Conservation (phyloP, 2,329 filamentous ascomycete species). For the Verticillium dahliae region DNA sequence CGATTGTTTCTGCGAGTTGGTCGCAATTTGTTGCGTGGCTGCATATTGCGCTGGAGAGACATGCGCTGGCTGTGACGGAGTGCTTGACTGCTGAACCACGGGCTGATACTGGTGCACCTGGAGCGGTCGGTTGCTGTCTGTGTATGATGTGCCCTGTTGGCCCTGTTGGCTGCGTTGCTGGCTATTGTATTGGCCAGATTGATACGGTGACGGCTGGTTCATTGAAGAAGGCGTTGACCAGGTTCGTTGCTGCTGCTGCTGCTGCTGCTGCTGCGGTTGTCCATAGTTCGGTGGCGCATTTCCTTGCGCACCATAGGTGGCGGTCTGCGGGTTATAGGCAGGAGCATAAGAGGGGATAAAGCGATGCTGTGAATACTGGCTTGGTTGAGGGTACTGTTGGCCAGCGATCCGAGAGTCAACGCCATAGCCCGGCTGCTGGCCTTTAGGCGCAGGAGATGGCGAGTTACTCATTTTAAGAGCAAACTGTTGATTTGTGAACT, state of each 20-base stretch:
- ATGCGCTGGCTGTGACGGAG: not conserved
- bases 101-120: not conserved
- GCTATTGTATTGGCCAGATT: not conserved
- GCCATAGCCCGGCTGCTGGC: slow-evolving; percentile 19
- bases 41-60: not conserved
- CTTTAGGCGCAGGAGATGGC: slow-evolving; percentile 18
- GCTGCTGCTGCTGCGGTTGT: slow-evolving; percentile 3
- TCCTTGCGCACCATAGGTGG: slow-evolving; percentile 1
- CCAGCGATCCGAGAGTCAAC: slow-evolving; percentile 20
- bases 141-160: not conserved
- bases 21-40: not conserved
- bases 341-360: not conserved
- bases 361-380: not conserved
- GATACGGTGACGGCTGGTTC: not conserved
- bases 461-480: slow-evolving; percentile 18
- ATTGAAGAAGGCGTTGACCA: not conserved
- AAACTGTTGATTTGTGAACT: slow-evolving; percentile 29
- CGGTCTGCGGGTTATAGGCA: slow-evolving; percentile 2
- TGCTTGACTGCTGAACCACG: not conserved
- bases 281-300: not conserved
- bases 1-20: not conserved
- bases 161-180: not conserved
- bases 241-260: not conserved
- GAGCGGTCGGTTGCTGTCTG: not conserved
- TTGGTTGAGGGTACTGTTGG: not conserved